Evolutionary conservation across 2,329 filamentous ascomycete species (phyloP), one percentile per base, ranked within the genome.

Genomic region (Cercospora sesami): DNA sequence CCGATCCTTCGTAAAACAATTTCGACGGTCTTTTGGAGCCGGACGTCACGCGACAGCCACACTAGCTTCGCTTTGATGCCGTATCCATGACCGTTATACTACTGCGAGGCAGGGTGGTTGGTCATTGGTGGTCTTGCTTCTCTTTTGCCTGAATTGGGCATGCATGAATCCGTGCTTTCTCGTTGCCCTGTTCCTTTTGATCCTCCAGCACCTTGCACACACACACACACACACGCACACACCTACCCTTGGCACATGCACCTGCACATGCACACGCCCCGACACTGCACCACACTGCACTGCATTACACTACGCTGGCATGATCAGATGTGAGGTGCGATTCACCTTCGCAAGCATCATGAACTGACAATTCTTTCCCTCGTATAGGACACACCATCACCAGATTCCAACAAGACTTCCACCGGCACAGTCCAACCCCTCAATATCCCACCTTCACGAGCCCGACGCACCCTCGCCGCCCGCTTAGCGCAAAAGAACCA

Each of bases 381-480:
- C 31, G 39, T 57, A 31, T 42, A 64, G 62, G 62, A 64, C 23
- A 45, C 61, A 18, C 12, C 57, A 51, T 72, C 71, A 23, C 67
- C 70, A 33, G 70, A 80, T 30, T 55, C 66, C 61, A 67, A 70
- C 69, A 69, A 72, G 62, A 64, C 59, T 67, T 51, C 63, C 23
- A 66, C 81, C 78, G 48, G 48, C 18, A 61, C 81, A 90, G n/a
- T 91, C 89, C 23, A 91, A 33, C 92, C 93, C 12, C 84, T 97
- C 75, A 95, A 94, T 78, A 89, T 94, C 39, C 90, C 91, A 0
- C 94, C 94, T 2, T 96, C 93, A 7, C 89, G 94, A 63, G 94
- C 94, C 7, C 89, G 94, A 61, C 86, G 93, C 65, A 93, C 96
- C 79, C 86, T 98, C n/a, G 94, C 93, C n/a, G 91, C 92, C 12